These are phyloP conservation scores for Malania oleifera DNA, from an alignment of 164 flowering plant genomes.

Conservation along the genomic window DNA sequence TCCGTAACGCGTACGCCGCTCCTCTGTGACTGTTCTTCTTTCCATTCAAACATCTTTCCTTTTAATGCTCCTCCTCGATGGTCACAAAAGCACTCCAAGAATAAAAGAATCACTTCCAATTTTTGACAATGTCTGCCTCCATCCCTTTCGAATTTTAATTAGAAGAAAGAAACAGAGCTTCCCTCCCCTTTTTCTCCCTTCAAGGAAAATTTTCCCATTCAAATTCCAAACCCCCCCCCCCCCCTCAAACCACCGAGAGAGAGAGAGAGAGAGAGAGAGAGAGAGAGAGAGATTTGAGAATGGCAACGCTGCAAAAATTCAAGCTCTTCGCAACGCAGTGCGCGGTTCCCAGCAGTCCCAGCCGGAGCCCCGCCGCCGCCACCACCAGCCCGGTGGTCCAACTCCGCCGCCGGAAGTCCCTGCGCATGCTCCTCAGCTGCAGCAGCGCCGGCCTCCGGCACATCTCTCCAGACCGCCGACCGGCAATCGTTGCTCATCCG, in stretches of 20 bases:
- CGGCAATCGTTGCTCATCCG: background rate
- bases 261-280: background rate
- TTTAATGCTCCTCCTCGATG: no score
- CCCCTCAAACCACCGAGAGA: background rate
- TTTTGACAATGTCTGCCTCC: no score
- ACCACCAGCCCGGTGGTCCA: background rate
- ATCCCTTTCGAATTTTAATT: no score
- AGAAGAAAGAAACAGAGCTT: no score
- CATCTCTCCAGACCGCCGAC: background rate
- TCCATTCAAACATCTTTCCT: no score
- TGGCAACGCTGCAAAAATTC: conserved; percentile 1
- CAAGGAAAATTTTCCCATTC: no score
- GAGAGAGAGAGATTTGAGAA: background rate
- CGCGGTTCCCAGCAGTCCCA: background rate
- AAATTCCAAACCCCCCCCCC: background rate
- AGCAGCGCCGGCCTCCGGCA: conserved; percentile 5
- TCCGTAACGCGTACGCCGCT: no score
- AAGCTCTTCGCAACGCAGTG: conserved; percentile 2
- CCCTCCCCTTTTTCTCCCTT: no score
- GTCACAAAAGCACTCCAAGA: no score
- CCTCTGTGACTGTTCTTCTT: no score
- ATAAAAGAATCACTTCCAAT: no score
- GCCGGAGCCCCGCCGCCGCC: background rate
- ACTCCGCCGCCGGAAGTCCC: conserved; percentile 1
- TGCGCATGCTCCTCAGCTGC: conserved; percentile 26